phyloP scores from a whole-genome alignment of 768 basidiomycete genomes.

The Mycena galopus region DNA sequence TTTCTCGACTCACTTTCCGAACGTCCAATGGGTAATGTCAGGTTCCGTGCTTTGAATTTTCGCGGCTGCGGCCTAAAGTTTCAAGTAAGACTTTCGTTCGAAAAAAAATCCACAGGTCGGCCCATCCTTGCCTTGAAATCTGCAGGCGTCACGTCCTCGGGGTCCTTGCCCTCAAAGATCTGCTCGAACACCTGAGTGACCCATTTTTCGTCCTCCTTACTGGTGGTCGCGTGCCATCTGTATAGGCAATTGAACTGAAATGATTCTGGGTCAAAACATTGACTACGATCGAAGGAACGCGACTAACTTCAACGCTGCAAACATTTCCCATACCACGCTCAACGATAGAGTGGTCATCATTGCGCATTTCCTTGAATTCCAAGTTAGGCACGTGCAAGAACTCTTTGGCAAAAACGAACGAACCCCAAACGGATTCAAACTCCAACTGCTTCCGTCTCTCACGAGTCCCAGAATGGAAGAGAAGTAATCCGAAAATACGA shows the following conservation, averaged over 20 bases:
- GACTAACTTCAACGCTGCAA: conserved; percentile 77
- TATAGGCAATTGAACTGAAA: conserved; percentile 86
- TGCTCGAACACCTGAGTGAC: conserved; percentile 60
- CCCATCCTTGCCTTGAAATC: conserved; percentile 32
- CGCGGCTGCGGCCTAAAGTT: conserved; percentile 61
- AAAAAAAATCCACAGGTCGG: too few relatives aligned
- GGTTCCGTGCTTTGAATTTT: conserved; percentile 56
- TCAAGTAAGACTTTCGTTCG: conserved; percentile 46
- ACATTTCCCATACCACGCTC: conserved; percentile 87
- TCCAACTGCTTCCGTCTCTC: conserved; percentile 82
- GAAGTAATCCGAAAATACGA: conserved; percentile 89
- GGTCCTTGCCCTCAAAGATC: conserved; percentile 66
- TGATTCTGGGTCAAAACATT: background rate
- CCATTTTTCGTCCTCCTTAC: conserved; percentile 79
- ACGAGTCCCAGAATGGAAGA: conserved; percentile 84
- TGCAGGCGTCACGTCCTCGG: conserved; percentile 58
- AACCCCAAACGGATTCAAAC: conserved; percentile 79
- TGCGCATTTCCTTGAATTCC: conserved; percentile 70
- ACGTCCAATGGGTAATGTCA: conserved; percentile 73
- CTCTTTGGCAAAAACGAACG: conserved; percentile 34
- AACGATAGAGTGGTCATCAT: conserved; percentile 71
- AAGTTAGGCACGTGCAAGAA: conserved; percentile 6
- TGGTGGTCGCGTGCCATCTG: conserved; percentile 88
- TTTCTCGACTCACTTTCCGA: conserved; percentile 63
- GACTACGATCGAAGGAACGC: background rate